phyloP scores from a whole-genome alignment of 78 protist genomes.

The Dictyostelium brefeldianum region DNA sequence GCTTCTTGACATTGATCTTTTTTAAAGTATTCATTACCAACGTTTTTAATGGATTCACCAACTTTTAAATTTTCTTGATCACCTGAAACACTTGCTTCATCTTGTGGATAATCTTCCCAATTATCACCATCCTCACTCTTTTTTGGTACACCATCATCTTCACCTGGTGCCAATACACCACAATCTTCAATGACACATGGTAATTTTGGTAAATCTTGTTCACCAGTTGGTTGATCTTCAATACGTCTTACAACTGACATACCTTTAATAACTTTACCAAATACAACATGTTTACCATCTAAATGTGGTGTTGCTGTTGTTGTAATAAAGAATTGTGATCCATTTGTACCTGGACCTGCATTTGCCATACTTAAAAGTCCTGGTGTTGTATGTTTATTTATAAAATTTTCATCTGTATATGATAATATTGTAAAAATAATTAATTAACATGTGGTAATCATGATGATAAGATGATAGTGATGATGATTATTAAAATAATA shows the following conservation, averaged over 20 bases:
- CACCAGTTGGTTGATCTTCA: conserved; percentile 71
- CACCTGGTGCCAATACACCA: conserved; percentile 78
- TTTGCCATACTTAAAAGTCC: conserved; percentile 97
- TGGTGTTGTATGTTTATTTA: conserved; percentile 85
- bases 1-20: conserved; percentile 11
- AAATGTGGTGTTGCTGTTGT: conserved; percentile 94
- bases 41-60: conserved; percentile 54
- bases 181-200: conserved; percentile 71
- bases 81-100: conserved; percentile 23
- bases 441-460: conserved; percentile 24
- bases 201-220: conserved; percentile 70
- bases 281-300: conserved; percentile 98
- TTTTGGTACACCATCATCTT: conserved; percentile 73
- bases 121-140: conserved; percentile 31
- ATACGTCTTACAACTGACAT: conserved; percentile 88
- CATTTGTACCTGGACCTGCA: conserved; percentile 94
- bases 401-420: conserved; percentile 90
- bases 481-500: not conserved
- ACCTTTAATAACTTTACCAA: conserved; percentile 94
- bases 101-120: conserved; percentile 61
- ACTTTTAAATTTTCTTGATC: conserved; percentile 44
- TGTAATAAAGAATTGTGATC: conserved; percentile 95
- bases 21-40: conserved; percentile 66
- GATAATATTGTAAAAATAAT: not conserved
- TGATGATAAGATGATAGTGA: not conserved